A percentile compares a stretch with the other conserved stretches of the same genome.
phyloP scores from a whole-genome alignment of 1,284 basidiomycete genomes.

The Rhodotorula sp. region DNA sequence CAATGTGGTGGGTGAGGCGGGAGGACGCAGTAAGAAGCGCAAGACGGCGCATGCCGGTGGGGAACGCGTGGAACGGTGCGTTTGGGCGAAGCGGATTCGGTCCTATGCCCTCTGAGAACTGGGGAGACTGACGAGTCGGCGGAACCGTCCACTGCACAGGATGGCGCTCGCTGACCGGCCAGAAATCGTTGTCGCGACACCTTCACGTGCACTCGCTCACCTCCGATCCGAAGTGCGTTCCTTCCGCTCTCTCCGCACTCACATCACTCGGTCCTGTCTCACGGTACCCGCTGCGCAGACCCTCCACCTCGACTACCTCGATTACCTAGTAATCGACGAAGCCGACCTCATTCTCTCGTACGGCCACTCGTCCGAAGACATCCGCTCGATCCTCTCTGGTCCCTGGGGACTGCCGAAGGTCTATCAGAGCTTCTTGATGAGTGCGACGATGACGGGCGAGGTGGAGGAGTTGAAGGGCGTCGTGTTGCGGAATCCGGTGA shows the following conservation, averaged over 20 bases:
- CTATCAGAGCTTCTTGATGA: constrained; percentile 95
- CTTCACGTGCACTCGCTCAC: constrained; percentile 74
- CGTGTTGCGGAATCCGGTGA: constrained; percentile 78
- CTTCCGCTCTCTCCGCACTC: neutral
- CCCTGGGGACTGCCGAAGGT: constrained; percentile 73
- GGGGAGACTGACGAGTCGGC: neutral
- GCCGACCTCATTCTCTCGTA: constrained; percentile 97
- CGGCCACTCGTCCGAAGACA: constrained; percentile 83
- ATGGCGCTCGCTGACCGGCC: constrained; percentile 82
- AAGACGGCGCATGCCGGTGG: constrained; percentile 52
- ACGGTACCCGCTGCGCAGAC: constrained; percentile 51
- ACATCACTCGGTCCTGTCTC: neutral
- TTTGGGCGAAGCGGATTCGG: too few species aligned
- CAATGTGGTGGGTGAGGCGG: constrained; percentile 65
- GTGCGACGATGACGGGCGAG: constrained; percentile 95
- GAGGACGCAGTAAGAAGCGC: constrained; percentile 38
- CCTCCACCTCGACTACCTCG: constrained; percentile 63
- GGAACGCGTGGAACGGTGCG: constrained; percentile 73
- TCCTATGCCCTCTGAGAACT: too few species aligned
- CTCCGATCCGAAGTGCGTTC: constrained; percentile 69
- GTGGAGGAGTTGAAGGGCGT: constrained; percentile 88
- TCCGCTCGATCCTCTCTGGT: constrained; percentile 77
- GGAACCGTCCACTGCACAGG: constrained; percentile 52
- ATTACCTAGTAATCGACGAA: constrained; percentile 94
- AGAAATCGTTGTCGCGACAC: constrained; percentile 88